Base-by-base conservation (phyloP, 1,139 yeast species). In the Zygotorulaspora mrakii region DNA sequence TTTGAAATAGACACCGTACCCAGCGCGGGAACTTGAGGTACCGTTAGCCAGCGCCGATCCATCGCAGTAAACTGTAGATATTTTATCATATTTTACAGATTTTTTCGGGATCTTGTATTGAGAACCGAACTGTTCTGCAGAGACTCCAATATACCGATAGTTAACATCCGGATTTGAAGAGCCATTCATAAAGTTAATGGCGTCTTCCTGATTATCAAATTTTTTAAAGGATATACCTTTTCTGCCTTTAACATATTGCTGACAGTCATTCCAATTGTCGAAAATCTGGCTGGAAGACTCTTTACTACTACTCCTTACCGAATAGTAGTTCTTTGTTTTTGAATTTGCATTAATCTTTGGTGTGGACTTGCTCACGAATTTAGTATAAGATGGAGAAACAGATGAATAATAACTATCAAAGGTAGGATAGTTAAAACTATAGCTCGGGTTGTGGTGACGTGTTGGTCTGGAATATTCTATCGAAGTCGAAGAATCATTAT, bases 1-100 rank as follows among this genome's bases (percentile, higher is more conserved):
- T 0, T 87, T 89, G 57, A 74, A 86, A 57, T 67, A 85, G 0
- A 82, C 85, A 12, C 95, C 96, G 54, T 73, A 77, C 0, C 95
- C 95, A 0, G 87, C 85, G 8, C 57, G 45, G 1, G 70, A 66
- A 7, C 59, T 55, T 0, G 43, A 38, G 17, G 56, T 59, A 2
- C 84, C 84, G 48, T 79, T 79, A 5, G 73, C 70, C 27, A 74
- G 59, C 1, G 79, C 69, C 1, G 91, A 82, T 0, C 95, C 95
- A 59, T 85, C 95, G 12, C 84, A 79, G 53, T 74, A 85, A 2
- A 83, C 55, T 21, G 41, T 39, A 17, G 40, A 37, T 14, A 24
- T 34, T 22, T 40, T 33, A n/a, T 33, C 20, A 38, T 28, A 47
- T 24, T 37, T 47, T 5, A 17, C 13, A 13, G 20, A 17, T 3